These are phyloP conservation scores for Populus tomentosa DNA, from an alignment of 441 rosid genomes.

Conservation along the genomic window DNA sequence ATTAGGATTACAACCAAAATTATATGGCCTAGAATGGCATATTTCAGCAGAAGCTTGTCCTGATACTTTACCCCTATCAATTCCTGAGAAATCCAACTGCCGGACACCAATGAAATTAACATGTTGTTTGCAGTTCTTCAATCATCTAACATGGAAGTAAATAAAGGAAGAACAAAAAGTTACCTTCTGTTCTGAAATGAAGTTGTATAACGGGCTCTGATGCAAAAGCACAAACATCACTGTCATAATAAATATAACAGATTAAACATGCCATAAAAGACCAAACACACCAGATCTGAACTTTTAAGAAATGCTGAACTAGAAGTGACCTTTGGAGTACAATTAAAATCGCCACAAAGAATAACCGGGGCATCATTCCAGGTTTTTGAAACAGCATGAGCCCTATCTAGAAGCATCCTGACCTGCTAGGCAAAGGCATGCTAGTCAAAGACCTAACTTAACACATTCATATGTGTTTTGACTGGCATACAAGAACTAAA, in stretches of 20 bases:
- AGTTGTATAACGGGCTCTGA: conserved; percentile 96
- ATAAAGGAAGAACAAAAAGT: conserved; percentile 10
- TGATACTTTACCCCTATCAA: conserved; percentile 79
- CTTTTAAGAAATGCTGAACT: background rate
- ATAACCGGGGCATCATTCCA: conserved; percentile 92
- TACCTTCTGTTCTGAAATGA: conserved; percentile 82
- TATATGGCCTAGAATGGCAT: conserved; percentile 32
- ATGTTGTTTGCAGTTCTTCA: conserved; percentile 12
- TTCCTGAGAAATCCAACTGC: conserved; percentile 71
- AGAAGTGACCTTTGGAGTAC: conserved; percentile 75
- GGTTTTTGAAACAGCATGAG: conserved; percentile 65
- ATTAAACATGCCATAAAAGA: conserved; percentile 1
- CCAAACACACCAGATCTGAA: background rate
- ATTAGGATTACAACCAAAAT: conserved; percentile 15
- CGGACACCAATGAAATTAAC: conserved; percentile 16
- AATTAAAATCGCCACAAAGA: conserved; percentile 94
- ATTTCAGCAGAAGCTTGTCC: conserved; percentile 82
- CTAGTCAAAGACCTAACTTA: conserved; percentile 4
- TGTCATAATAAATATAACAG: background rate
- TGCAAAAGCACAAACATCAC: conserved; percentile 23
- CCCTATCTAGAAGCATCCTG: conserved; percentile 69
- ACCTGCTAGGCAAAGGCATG: conserved; percentile 43
- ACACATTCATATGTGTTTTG: background rate
- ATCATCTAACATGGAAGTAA: conserved; percentile 12
- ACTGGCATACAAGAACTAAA: conserved; percentile 3